Evolutionary conservation across 352 stramenopile species (phyloP).

Genomic region (Pythium rishiriense): DNA sequence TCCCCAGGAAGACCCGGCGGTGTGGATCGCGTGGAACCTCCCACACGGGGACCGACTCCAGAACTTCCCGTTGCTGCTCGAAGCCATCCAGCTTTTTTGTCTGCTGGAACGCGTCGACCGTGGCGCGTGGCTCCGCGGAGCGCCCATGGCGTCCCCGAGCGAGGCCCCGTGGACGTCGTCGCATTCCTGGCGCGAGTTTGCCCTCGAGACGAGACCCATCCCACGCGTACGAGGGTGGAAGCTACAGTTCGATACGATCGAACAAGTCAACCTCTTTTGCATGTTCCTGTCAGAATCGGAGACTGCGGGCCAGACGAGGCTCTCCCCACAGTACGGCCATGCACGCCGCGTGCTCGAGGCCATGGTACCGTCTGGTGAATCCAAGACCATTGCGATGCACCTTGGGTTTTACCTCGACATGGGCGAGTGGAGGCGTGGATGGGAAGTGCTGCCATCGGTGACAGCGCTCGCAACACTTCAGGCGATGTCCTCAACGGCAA

Average conservation of each 20-base stretch:
- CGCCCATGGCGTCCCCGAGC: background rate
- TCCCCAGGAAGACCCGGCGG: background rate
- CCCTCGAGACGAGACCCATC: background rate
- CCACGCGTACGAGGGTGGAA: background rate
- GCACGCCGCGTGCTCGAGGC: background rate
- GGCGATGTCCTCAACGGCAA: background rate
- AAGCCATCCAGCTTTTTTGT: background rate
- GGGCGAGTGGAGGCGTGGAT: background rate
- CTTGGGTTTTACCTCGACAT: background rate
- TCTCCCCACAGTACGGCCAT: background rate
- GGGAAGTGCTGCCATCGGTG: background rate
- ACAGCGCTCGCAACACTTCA: background rate
- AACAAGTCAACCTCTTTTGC: background rate
- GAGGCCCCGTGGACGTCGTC: background rate
- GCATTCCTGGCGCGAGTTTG: background rate
- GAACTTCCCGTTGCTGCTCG: background rate
- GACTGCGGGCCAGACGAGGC: background rate
- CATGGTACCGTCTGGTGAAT: background rate
- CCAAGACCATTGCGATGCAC: background rate
- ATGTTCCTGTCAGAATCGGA: background rate
- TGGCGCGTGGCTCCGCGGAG: background rate
- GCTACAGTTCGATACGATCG: background rate
- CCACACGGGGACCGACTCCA: background rate
- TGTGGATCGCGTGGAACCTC: background rate
- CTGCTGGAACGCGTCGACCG: background rate